phyloP scores from a whole-genome alignment of 148 eudicot species.

The Gaultheria prostrata region DNA sequence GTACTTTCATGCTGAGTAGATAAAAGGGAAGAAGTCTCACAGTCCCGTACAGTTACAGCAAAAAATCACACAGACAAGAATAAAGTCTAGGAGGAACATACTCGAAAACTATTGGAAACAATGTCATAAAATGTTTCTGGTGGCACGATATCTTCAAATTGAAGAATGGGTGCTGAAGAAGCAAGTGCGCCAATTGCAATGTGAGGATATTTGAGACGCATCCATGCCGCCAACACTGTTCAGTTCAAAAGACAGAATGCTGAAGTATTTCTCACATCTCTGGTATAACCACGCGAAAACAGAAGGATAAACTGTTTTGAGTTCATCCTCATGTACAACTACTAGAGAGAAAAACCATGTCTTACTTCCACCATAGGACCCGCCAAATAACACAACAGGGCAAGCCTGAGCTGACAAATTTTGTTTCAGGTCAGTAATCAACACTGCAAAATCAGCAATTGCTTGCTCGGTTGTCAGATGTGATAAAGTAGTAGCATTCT shows the following conservation, averaged over 20 bases:
- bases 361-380: constrained; percentile 98
- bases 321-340: neutral
- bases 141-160: constrained; percentile 87
- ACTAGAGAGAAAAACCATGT: neutral
- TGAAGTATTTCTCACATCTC: neutral
- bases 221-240: constrained; percentile 96
- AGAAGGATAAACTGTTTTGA: neutral
- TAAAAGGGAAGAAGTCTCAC: constrained; percentile 7
- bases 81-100: constrained; percentile 25
- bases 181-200: constrained; percentile 85
- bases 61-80: neutral
- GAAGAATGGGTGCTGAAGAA: constrained; percentile 92
- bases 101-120: constrained; percentile 76
- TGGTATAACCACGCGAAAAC: neutral
- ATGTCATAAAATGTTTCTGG: constrained; percentile 72
- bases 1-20: constrained; percentile 68
- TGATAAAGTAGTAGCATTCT: constrained; percentile 57
- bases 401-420: constrained; percentile 82
- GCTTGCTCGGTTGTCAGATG: constrained; percentile 88
- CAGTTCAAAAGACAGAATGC: constrained; percentile 22
- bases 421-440: constrained; percentile 61
- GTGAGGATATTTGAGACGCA: constrained; percentile 95
- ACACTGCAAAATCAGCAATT: constrained; percentile 77
- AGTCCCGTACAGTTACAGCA: neutral
- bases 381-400: constrained; percentile 93